Conservation (phyloP, 768 basidiomycete species). For the Clavulina sp. region DNA sequence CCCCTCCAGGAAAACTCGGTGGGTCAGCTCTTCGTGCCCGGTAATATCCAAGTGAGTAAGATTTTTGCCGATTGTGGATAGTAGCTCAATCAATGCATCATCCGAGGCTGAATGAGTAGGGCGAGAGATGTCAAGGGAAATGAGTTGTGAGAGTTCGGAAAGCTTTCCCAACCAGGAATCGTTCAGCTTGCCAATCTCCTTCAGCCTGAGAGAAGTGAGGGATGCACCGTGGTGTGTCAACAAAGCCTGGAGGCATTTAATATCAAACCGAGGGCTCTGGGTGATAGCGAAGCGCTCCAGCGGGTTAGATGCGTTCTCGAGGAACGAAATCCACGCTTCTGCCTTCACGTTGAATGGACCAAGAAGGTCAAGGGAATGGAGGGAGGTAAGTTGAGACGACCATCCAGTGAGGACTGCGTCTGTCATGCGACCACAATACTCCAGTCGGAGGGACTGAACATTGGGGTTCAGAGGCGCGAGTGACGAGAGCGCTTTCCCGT, state of each 20-base stretch:
- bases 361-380: constrained; percentile 60
- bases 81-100: constrained; percentile 34
- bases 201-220: constrained; percentile 60
- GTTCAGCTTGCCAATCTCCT: constrained; percentile 54
- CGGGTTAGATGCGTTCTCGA: constrained; percentile 36
- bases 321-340: constrained; percentile 57
- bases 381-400: constrained; percentile 40
- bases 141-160: constrained; percentile 28
- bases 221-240: constrained; percentile 30
- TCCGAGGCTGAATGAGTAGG: constrained; percentile 37
- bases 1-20: constrained; percentile 42
- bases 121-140: constrained; percentile 50
- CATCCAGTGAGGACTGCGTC: constrained; percentile 41
- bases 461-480: constrained; percentile 73
- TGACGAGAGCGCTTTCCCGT: constrained; percentile 45
- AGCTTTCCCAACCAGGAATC: constrained; percentile 47
- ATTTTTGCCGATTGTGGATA: constrained; percentile 34
- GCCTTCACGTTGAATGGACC: constrained; percentile 75
- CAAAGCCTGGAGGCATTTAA: constrained; percentile 43
- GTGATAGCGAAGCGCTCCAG: constrained; percentile 63
- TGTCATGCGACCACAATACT: constrained; percentile 72
- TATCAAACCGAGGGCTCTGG: constrained; percentile 74
- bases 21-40: constrained; percentile 43
- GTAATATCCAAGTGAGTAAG: constrained; percentile 55
- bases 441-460: constrained; percentile 58